Evolutionary conservation across 495 filamentous ascomycete species (phyloP).

Genomic region (Tuber calosporum): DNA sequence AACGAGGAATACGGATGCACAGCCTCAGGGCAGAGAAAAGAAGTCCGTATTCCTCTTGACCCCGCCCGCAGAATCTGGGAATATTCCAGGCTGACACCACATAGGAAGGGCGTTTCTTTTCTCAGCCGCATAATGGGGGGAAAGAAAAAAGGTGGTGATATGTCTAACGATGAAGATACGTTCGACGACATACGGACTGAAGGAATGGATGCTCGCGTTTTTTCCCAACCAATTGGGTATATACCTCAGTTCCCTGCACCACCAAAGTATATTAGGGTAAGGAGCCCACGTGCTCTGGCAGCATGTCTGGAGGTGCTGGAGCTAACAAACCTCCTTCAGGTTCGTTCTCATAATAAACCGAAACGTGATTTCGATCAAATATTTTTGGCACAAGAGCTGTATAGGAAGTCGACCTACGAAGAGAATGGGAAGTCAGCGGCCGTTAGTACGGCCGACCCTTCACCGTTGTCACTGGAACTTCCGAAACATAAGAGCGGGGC

Average conservation of each 20-base stretch:
- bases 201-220: constrained; percentile 72
- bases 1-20: constrained; percentile 44
- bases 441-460: constrained; percentile 13
- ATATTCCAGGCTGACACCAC: constrained; percentile 35
- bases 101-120: constrained; percentile 80
- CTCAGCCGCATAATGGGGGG: constrained; percentile 79
- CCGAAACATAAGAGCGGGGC: constrained; percentile 49
- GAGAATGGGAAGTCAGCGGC: constrained; percentile 41
- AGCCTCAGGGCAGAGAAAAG: constrained; percentile 45
- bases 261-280: constrained; percentile 69
- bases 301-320: neutral
- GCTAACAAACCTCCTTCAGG: constrained; percentile 42
- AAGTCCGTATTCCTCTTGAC: constrained; percentile 41
- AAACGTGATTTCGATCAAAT: constrained; percentile 73
- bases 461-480: constrained; percentile 17
- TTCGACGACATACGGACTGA: constrained; percentile 63
- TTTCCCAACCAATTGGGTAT: constrained; percentile 76
- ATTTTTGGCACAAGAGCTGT: constrained; percentile 85
- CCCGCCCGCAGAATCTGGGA: constrained; percentile 7
- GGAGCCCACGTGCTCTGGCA: neutral
- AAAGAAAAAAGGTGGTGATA: constrained; percentile 58
- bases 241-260: constrained; percentile 84
- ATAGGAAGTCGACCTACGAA: constrained; percentile 46
- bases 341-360: constrained; percentile 73
- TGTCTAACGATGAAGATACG: constrained; percentile 60